These are phyloP conservation scores for Phytophthora hybrid DNA, from an alignment of 352 stramenopile genomes.

Conservation along the genomic window DNA sequence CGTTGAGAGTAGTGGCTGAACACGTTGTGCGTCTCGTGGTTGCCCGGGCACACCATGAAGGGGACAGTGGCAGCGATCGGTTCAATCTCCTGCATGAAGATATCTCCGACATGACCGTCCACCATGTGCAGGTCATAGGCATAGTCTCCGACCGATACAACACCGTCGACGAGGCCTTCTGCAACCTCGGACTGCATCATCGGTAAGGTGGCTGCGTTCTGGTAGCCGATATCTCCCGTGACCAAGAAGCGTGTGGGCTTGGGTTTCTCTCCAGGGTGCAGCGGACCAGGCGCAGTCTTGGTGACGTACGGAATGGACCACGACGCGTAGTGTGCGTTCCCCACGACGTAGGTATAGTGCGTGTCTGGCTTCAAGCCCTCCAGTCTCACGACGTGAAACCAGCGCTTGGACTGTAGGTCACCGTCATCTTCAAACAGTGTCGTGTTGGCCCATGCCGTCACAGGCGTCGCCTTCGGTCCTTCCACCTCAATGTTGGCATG, in stretches of 20 bases:
- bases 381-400: slow-evolving; percentile 75
- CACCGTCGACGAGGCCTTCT: slow-evolving; percentile 73
- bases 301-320: slow-evolving; percentile 85
- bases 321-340: slow-evolving; percentile 72
- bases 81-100: slow-evolving; percentile 93
- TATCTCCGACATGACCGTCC: slow-evolving; percentile 83
- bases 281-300: slow-evolving; percentile 61
- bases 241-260: slow-evolving; percentile 81
- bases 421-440: slow-evolving; percentile 75
- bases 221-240: slow-evolving; percentile 88
- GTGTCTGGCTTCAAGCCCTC: slow-evolving; percentile 69
- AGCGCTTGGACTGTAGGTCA: slow-evolving; percentile 60
- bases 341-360: slow-evolving; percentile 85
- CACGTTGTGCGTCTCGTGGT: slow-evolving; percentile 90
- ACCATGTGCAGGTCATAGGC: slow-evolving; percentile 89
- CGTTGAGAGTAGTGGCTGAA: slow-evolving; percentile 90
- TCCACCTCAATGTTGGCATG: slow-evolving; percentile 54
- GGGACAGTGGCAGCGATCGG: slow-evolving; percentile 84
- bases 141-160: slow-evolving; percentile 91
- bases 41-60: slow-evolving; percentile 92
- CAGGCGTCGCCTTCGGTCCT: slow-evolving; percentile 41
- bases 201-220: slow-evolving; percentile 86
- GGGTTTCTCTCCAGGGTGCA: slow-evolving; percentile 24
- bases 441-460: slow-evolving; percentile 57
- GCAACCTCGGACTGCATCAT: slow-evolving; percentile 91